Evolutionary conservation across 202 grass and related monocot genomes (phyloP), one percentile per base, ranked within the genome.

Genomic region (Carex sylvatica): DNA sequence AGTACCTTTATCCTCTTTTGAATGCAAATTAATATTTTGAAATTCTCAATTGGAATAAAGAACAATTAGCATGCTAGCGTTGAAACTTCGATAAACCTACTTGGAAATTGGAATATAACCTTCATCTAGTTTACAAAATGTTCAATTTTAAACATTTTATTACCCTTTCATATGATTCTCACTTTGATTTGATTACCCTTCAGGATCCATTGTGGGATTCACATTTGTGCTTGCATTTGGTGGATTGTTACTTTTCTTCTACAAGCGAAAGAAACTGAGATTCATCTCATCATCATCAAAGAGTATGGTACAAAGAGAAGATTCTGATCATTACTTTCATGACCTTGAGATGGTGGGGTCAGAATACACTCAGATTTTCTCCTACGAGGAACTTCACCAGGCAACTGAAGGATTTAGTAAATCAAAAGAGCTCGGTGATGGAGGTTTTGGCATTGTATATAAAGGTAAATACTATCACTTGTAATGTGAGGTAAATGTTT

Each of bases 361-460:
- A 9, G 44, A 0, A 60, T 65, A 73, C 33, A 87, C 82, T 23
- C 90, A 94, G 72, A 89, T 93, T 66, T 95, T 98, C 80, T 81
- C 86, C 53, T 95, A 91, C 3, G 90, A 93, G 26, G 92, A 95
- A 53, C 92, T 98, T 74, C 79, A 86, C 72, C 83, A 86, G 70
- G 92, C 90, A 80, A 97, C 94, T 20, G 61, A 88, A 82, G 84
- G 88, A 52, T 97, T 97, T 80, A 91, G 86, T 87, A 66, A 81
- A 3, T 90, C 85, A 1, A 94, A 81, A 30, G 91, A 94, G 68
- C 92, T 97, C 44, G 94, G 94, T 74, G 88, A 97, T 63, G 94
- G 94, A 59, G 94, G 94, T 44, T 97, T 97, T 40, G 90, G 94
- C 63, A 88, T 88, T 72, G 94, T 97, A 42, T 97, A 97, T 56